Evolutionary conservation across 805 yeast species (phyloP).

Genomic region (Wickerhamomyces canadensis): DNA sequence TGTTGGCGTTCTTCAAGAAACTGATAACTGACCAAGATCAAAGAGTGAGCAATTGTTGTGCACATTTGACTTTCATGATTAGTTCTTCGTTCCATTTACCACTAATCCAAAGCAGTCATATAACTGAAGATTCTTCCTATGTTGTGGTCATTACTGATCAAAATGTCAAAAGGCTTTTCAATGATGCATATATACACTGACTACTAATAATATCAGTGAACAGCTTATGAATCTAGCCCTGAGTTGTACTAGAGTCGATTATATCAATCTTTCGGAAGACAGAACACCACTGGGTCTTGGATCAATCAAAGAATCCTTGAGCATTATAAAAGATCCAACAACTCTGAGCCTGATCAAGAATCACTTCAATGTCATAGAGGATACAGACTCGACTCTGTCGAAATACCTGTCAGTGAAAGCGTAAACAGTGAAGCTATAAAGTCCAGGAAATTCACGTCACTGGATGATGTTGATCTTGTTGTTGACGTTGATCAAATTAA

Average conservation of each 20-base stretch:
- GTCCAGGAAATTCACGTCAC: neutral
- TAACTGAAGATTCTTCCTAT: neutral
- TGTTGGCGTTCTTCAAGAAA: no score
- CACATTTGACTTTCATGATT: neutral
- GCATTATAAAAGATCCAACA: neutral
- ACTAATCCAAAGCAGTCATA: constrained; percentile 1
- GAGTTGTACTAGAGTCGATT: constrained; percentile 1
- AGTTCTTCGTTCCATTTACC: neutral
- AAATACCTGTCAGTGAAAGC: neutral
- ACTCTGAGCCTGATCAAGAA: neutral
- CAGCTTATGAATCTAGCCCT: neutral
- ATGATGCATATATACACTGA: neutral
- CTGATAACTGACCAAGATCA: no score
- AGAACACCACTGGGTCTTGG: neutral
- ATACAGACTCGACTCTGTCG: neutral
- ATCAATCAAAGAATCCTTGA: neutral
- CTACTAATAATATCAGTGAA: no score
- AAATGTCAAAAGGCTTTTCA: neutral
- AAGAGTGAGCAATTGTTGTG: neutral
- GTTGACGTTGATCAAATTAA: constrained; percentile 1
- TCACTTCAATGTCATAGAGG: no score
- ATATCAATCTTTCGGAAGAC: neutral
- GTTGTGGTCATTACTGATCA: neutral
- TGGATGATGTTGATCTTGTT: constrained; percentile 1
- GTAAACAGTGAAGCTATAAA: neutral